phyloP scores from a whole-genome alignment of 2,329 filamentous ascomycete genomes.

The Aspergillus cejpii region DNA sequence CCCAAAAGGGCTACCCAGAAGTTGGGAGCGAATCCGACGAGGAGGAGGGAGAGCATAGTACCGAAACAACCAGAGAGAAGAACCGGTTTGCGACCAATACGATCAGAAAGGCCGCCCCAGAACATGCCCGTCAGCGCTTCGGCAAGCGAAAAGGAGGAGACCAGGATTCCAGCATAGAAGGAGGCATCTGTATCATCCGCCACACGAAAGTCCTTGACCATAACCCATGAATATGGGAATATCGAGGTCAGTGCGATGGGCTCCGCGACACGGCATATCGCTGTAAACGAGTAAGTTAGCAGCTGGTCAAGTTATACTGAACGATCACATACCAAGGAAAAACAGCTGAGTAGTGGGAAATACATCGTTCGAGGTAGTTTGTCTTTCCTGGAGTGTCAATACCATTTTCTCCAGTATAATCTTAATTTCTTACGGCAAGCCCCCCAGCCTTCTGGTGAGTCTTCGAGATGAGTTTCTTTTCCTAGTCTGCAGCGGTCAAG shows the following conservation, averaged over 20 bases:
- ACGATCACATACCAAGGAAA: constrained; percentile 61
- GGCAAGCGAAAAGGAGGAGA: constrained; percentile 75
- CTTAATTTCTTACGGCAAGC: constrained; percentile 49
- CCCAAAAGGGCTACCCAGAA: constrained; percentile 77
- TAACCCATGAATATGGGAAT: constrained; percentile 83
- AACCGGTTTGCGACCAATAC: constrained; percentile 76
- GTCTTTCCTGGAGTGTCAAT: constrained; percentile 54
- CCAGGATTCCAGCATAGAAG: constrained; percentile 80
- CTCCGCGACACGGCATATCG: constrained; percentile 86
- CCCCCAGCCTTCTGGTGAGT: constrained; percentile 8
- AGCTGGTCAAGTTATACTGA: background rate
- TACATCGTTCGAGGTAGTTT: constrained; percentile 58
- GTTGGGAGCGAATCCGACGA: constrained; percentile 75
- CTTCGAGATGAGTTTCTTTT: background rate
- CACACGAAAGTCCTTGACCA: constrained; percentile 69
- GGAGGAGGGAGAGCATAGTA: constrained; percentile 72
- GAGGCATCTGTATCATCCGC: constrained; percentile 68
- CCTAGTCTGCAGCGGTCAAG: background rate
- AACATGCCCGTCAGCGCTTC: constrained; percentile 80
- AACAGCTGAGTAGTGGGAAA: constrained; percentile 81
- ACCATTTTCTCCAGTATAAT: constrained; percentile 48
- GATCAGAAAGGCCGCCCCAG: constrained; percentile 79
- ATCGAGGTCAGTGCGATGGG: constrained; percentile 90
- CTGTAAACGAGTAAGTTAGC: constrained; percentile 42
- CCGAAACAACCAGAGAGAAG: constrained; percentile 73